These are phyloP conservation scores for Sporothrix inflata DNA, from an alignment of 2,329 filamentous ascomycete genomes.

Conservation along the genomic window DNA sequence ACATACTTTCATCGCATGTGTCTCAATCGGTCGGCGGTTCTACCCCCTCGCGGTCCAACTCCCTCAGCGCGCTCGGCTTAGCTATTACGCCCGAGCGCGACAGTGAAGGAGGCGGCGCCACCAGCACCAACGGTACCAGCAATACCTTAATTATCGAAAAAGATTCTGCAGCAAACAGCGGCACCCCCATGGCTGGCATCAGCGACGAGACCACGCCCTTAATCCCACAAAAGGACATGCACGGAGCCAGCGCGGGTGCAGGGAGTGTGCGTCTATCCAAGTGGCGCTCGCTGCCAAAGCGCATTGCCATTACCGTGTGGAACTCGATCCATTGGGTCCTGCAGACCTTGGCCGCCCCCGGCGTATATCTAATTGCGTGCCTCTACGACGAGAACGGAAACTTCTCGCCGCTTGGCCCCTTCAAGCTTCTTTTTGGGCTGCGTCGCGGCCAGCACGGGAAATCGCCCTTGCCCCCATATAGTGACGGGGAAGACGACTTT, in stretches of 20 bases:
- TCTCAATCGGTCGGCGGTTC: slow-evolving; percentile 61
- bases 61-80: slow-evolving; percentile 57
- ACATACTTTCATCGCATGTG: slow-evolving; percentile 86
- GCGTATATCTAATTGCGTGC: slow-evolving; percentile 78
- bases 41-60: slow-evolving; percentile 62
- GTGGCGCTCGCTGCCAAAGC: slow-evolving; percentile 66
- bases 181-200: slow-evolving; percentile 25
- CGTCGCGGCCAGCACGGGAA: slow-evolving; percentile 35
- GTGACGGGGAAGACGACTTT: slow-evolving; percentile 77
- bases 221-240: slow-evolving; percentile 43
- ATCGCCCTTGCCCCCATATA: slow-evolving; percentile 63
- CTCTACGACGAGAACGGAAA: slow-evolving; percentile 80
- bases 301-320: slow-evolving; percentile 71
- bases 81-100: slow-evolving; percentile 50
- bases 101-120: slow-evolving; percentile 43
- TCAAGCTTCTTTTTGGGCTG: slow-evolving; percentile 65
- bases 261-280: slow-evolving; percentile 44
- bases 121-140: slow-evolving; percentile 39
- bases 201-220: slow-evolving; percentile 72
- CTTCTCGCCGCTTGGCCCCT: slow-evolving; percentile 77
- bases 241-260: slow-evolving; percentile 32
- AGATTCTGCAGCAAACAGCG: slow-evolving; percentile 26
- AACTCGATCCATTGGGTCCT: slow-evolving; percentile 78
- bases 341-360: slow-evolving; percentile 76
- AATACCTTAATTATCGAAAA: slow-evolving; percentile 7